These are phyloP conservation scores for Aciculoconidium aculeatum DNA, from an alignment of 805 yeast species.

Conservation along the genomic window DNA sequence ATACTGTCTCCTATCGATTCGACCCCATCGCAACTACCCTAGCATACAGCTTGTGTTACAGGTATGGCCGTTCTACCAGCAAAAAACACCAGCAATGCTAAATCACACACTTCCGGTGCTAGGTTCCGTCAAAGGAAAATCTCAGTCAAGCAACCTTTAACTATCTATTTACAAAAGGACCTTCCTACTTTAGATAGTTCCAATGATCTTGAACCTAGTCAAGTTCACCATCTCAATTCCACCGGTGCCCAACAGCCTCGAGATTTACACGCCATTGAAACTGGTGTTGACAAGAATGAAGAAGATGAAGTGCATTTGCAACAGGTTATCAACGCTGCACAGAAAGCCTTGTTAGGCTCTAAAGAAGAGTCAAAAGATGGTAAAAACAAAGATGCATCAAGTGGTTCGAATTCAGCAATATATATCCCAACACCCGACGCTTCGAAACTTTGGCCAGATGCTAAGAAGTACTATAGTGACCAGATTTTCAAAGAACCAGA, in stretches of 20 bases:
- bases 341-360: constrained; percentile 47
- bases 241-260: constrained; percentile 58
- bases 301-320: constrained; percentile 96
- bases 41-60: too few relatives aligned
- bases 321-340: constrained; percentile 79
- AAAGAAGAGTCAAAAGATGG: constrained; percentile 11
- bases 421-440: constrained; percentile 98
- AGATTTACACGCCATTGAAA: constrained; percentile 83
- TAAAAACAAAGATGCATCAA: constrained; percentile 1
- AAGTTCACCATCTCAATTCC: constrained; percentile 33
- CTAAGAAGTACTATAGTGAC: constrained; percentile 61
- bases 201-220: constrained; percentile 38
- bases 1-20: too few relatives aligned
- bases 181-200: constrained; percentile 64
- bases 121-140: constrained; percentile 93
- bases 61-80: constrained; percentile 40
- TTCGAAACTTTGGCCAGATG: constrained; percentile 74
- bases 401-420: constrained; percentile 26
- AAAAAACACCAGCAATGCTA: constrained; percentile 25
- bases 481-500: constrained; percentile 61
- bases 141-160: constrained; percentile 82
- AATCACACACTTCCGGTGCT: constrained; percentile 41
- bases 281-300: constrained; percentile 97
- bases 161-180: constrained; percentile 71
- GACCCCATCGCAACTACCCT: too few relatives aligned